Evolutionary conservation across 2,329 filamentous ascomycete genomes (phyloP).

Genomic region (Neofusicoccum ribis): DNA sequence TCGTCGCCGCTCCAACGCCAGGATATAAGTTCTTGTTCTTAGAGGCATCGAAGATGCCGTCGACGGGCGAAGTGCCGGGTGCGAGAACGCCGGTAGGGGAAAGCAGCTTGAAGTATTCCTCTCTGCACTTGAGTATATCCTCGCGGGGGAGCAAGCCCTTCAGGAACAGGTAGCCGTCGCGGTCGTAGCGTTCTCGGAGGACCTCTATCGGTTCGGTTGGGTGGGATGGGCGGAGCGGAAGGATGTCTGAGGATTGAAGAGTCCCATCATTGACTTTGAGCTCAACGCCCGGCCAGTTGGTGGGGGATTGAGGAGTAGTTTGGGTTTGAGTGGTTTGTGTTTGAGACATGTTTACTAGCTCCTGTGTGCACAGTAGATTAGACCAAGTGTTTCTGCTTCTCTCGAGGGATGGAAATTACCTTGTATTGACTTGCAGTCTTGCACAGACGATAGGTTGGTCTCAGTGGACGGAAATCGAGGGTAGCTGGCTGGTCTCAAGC

Average conservation of each 20-base stretch:
- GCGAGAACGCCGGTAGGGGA: constrained; percentile 58
- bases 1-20: constrained; percentile 53
- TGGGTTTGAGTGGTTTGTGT: no score
- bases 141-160: constrained; percentile 55
- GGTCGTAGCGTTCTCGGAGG: constrained; percentile 46
- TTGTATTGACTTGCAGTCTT: no score
- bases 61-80: constrained; percentile 51
- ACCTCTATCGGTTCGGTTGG: constrained; percentile 49
- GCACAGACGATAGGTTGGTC: no score
- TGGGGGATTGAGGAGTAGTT: constrained; percentile 21
- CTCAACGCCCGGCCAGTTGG: constrained; percentile 28
- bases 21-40: constrained; percentile 49
- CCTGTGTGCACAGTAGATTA: no score
- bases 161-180: constrained; percentile 58
- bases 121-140: constrained; percentile 54
- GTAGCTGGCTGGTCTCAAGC: no score
- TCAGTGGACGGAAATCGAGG: no score
- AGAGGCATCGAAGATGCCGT: constrained; percentile 54
- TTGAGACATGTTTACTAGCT: no score
- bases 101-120: constrained; percentile 56
- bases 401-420: no score
- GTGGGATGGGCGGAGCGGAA: constrained; percentile 46
- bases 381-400: no score
- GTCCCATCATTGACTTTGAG: constrained; percentile 49
- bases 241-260: constrained; percentile 46